phyloP scores from a whole-genome alignment of 345 rosid species.

The Populus davidiana region DNA sequence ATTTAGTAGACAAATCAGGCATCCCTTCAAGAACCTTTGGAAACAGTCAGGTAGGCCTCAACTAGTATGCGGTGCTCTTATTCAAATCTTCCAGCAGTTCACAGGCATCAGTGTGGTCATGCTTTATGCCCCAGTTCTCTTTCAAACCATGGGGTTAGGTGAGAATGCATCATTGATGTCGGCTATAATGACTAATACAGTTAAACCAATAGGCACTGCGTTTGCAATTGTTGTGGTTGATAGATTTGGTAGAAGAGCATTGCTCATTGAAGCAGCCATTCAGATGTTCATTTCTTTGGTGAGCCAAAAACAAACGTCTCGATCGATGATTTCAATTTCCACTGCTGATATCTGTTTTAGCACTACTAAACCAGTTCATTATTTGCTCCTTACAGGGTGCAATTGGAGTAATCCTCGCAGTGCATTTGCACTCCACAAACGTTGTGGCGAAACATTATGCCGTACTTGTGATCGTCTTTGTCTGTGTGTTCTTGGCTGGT shows the following conservation, averaged over 20 bases:
- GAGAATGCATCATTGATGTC: slow-evolving; percentile 41
- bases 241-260: slow-evolving; percentile 36
- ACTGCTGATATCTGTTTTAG: not conserved
- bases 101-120: slow-evolving; percentile 57
- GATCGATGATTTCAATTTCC: no score
- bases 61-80: slow-evolving; percentile 40
- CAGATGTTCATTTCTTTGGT: slow-evolving; percentile 36
- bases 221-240: slow-evolving; percentile 35
- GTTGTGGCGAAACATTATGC: slow-evolving; percentile 24
- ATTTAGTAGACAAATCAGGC: slow-evolving; percentile 33
- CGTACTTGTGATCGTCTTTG: slow-evolving; percentile 33
- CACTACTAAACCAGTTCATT: not conserved
- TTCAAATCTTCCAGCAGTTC: slow-evolving; percentile 69
- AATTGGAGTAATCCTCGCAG: slow-evolving; percentile 40
- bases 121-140: slow-evolving; percentile 55
- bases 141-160: slow-evolving; percentile 51
- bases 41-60: slow-evolving; percentile 45
- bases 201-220: slow-evolving; percentile 32
- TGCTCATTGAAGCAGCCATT: slow-evolving; percentile 36
- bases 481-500: slow-evolving; percentile 48
- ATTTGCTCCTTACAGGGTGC: slow-evolving; percentile 19
- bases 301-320: not conserved
- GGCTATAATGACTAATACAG: slow-evolving; percentile 39
- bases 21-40: slow-evolving; percentile 41
- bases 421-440: slow-evolving; percentile 20